Conservation (phyloP, 1,139 yeast species). For the Lodderomyces jiufengensis region DNA sequence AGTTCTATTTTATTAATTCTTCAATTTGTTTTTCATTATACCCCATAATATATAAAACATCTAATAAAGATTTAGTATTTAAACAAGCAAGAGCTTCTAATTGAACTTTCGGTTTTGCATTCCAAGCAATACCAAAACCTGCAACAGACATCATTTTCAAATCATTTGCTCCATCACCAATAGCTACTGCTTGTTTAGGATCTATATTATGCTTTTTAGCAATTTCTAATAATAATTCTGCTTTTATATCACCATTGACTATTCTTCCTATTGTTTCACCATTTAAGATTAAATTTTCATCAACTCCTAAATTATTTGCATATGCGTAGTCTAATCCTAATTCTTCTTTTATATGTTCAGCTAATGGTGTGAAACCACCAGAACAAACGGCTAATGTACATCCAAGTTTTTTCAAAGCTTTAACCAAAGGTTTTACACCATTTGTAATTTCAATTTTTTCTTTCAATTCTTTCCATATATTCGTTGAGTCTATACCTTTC, state of each 20-base stretch:
- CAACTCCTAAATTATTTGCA: constrained; percentile 69
- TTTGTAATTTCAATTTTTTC: constrained; percentile 67
- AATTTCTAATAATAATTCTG: constrained; percentile 63
- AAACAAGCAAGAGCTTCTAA: constrained; percentile 74
- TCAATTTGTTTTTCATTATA: constrained; percentile 57
- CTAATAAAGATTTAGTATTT: constrained; percentile 66
- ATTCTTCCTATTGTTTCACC: constrained; percentile 67
- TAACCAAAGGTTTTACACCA: constrained; percentile 74
- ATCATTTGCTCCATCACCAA: constrained; percentile 98
- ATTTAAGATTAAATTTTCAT: constrained; percentile 47
- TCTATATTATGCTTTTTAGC: constrained; percentile 62
- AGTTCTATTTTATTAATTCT: constrained; percentile 17
- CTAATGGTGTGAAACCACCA: constrained; percentile 93
- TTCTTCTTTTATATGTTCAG: constrained; percentile 63
- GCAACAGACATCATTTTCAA: constrained; percentile 88
- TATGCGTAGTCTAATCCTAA: constrained; percentile 81
- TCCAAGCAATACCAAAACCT: constrained; percentile 96
- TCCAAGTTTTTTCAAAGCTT: constrained; percentile 58
- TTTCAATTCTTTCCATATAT: constrained; percentile 78
- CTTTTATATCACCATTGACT: constrained; percentile 85
- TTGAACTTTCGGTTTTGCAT: constrained; percentile 93
- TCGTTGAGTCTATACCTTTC: constrained; percentile 71
- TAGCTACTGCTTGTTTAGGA: constrained; percentile 64
- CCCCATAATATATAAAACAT: constrained; percentile 79
- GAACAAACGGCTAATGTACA: constrained; percentile 81